Evolutionary conservation across 2,329 filamentous ascomycete species (phyloP).

Genomic region (Clarireedia hainanense): DNA sequence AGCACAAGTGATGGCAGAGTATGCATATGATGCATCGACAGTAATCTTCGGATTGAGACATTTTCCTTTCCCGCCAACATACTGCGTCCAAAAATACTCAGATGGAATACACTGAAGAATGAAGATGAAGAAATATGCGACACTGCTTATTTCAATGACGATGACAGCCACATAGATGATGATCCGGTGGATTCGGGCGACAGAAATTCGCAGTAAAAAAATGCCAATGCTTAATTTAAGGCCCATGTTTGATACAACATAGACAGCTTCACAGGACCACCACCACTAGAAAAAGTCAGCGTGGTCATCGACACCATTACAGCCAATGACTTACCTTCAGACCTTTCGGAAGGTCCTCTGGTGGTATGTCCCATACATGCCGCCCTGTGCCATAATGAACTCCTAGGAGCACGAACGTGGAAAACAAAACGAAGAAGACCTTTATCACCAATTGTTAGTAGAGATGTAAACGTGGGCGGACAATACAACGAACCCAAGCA

Average conservation of each 20-base stretch:
- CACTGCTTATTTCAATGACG: conserved; percentile 29
- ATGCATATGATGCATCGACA: conserved; percentile 31
- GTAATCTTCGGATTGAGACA: conserved; percentile 29
- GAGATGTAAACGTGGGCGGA: not conserved
- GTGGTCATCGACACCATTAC: not conserved
- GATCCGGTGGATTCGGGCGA: conserved; percentile 25
- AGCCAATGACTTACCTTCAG: conserved; percentile 18
- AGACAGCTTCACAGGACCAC: conserved; percentile 34
- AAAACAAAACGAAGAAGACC: conserved; percentile 21
- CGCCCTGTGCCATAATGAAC: conserved; percentile 25
- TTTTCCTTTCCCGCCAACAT: conserved; percentile 26
- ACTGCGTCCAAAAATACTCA: conserved; percentile 33
- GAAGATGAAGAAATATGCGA: conserved; percentile 33
- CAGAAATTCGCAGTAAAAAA: conserved; percentile 34
- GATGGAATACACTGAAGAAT: conserved; percentile 34
- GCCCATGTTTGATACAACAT: conserved; percentile 33
- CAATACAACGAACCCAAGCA: conserved; percentile 3
- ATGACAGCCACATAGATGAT: conserved; percentile 30
- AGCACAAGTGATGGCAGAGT: conserved; percentile 33
- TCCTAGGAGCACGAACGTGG: conserved; percentile 19
- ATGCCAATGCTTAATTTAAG: conserved; percentile 34
- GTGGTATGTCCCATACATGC: conserved; percentile 18
- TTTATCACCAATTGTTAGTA: conserved; percentile 7
- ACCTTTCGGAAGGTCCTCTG: conserved; percentile 21
- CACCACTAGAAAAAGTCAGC: conserved; percentile 19